Percentiles rank a stretch among this genome's conserved stretches.
Conservation (phyloP, 306 rosid species). For the Cucurbita ficifolia region DNA sequence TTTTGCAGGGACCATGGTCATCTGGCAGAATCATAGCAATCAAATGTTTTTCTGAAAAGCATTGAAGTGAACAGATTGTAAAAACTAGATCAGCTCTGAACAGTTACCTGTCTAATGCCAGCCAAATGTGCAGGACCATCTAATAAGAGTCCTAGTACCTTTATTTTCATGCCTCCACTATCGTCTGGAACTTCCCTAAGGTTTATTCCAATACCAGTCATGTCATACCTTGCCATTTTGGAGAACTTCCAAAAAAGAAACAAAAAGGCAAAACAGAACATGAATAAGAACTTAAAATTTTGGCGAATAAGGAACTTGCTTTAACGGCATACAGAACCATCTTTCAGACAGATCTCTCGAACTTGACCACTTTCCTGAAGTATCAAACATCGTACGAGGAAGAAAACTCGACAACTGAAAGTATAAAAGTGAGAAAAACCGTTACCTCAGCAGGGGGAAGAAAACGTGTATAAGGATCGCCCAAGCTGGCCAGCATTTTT, state of each 20-base stretch:
- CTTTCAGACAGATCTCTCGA: not conserved
- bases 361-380: not conserved
- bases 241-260: conserved; percentile 57
- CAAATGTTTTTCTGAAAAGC: not conserved
- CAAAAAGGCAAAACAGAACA: conserved; percentile 19
- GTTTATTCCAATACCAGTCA: conserved; percentile 96
- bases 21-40: not conserved
- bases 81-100: not conserved
- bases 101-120: conserved; percentile 82
- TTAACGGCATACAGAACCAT: not conserved
- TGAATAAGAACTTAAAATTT: conserved; percentile 27
- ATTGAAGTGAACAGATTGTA: not conserved
- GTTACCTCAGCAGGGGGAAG: conserved; percentile 73
- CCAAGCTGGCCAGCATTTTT: conserved; percentile 71
- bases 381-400: not conserved
- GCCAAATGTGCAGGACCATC: conserved; percentile 88
- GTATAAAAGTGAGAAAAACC: not conserved
- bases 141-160: conserved; percentile 65
- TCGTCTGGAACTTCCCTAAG: conserved; percentile 78
- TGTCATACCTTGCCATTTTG: conserved; percentile 98
- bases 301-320: conserved; percentile 11
- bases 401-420: not conserved
- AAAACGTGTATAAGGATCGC: conserved; percentile 93
- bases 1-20: not conserved
- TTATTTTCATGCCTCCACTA: conserved; percentile 47